Percentiles rank a stretch among this genome's conserved stretches.
Evolutionary conservation across 1,284 basidiomycete species (phyloP).

Genomic region (Austroboletus novae-zelandiae): DNA sequence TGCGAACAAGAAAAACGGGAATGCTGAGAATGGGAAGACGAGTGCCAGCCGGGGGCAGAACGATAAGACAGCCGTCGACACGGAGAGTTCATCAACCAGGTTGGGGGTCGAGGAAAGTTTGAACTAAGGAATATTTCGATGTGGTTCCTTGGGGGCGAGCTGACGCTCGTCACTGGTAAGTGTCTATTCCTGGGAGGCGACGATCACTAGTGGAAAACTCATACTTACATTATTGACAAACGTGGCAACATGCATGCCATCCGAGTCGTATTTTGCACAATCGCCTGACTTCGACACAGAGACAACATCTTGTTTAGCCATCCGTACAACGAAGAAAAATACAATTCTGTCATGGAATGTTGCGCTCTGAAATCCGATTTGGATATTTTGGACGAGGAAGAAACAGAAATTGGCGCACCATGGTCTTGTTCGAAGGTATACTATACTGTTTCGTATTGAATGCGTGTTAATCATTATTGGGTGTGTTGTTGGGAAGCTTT

Average conservation of each 20-base stretch:
- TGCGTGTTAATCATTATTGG: too few relatives aligned
- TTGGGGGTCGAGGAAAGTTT: slow-evolving; percentile 41
- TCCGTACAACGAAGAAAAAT: slow-evolving; percentile 41
- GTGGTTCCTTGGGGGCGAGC: slow-evolving; percentile 56
- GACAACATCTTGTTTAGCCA: slow-evolving; percentile 50
- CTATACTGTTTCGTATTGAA: too few relatives aligned
- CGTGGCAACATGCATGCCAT: slow-evolving; percentile 47
- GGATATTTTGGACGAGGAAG: slow-evolving; percentile 41
- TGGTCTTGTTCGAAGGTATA: background rate
- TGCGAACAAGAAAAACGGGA: slow-evolving; percentile 10
- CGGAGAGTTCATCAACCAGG: slow-evolving; percentile 11
- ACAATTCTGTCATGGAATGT: slow-evolving; percentile 46
- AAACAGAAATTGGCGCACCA: slow-evolving; percentile 36
- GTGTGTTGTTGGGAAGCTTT: too few relatives aligned
- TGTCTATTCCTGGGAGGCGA: slow-evolving; percentile 25
- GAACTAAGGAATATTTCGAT: slow-evolving; percentile 56
- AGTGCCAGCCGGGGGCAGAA: slow-evolving; percentile 1
- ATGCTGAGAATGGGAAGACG: background rate
- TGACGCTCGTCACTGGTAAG: slow-evolving; percentile 50
- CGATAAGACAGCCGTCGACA: slow-evolving; percentile 14
- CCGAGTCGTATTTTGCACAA: slow-evolving; percentile 61
- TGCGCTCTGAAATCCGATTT: slow-evolving; percentile 66
- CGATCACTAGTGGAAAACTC: slow-evolving; percentile 28
- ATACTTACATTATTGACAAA: slow-evolving; percentile 37
- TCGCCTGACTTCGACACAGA: slow-evolving; percentile 58